A percentile compares a stretch with the other conserved stretches of the same genome.
Evolutionary conservation across 768 basidiomycete species (phyloP).

Genomic region (Boletus tylopilopsis): DNA sequence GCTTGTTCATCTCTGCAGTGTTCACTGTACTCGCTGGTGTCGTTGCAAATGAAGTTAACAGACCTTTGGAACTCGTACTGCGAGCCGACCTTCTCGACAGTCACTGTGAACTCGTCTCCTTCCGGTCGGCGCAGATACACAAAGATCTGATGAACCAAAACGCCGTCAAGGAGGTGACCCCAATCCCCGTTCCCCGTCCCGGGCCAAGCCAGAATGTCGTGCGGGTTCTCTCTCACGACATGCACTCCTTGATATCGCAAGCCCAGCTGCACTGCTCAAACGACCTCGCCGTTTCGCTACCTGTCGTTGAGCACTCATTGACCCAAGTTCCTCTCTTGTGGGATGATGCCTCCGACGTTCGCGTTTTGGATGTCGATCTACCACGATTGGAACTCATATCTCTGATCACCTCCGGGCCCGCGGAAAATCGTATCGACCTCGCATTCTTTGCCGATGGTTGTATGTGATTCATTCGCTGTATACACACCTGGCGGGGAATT

Average conservation of each 20-base stretch:
- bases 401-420: slow-evolving; percentile 57
- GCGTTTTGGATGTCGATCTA: slow-evolving; percentile 8
- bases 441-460: slow-evolving; percentile 80
- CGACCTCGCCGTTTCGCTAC: slow-evolving; percentile 13
- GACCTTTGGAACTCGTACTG: slow-evolving; percentile 55
- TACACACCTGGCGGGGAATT: background rate
- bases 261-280: slow-evolving; percentile 24
- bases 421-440: slow-evolving; percentile 65
- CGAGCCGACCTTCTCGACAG: slow-evolving; percentile 15
- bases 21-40: slow-evolving; percentile 3
- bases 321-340: slow-evolving; percentile 12
- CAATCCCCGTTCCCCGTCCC: slow-evolving; percentile 10
- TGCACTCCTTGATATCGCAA: slow-evolving; percentile 9
- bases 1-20: background rate
- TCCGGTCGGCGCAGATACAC: slow-evolving; percentile 18
- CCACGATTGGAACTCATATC: slow-evolving; percentile 55
- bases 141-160: slow-evolving; percentile 13
- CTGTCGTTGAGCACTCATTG: background rate
- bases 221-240: slow-evolving; percentile 21
- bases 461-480: slow-evolving; percentile 33
- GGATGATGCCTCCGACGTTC: background rate
- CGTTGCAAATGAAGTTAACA: slow-evolving; percentile 48
- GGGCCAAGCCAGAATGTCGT: slow-evolving; percentile 7
- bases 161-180: slow-evolving; percentile 9
- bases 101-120: slow-evolving; percentile 17